Base-by-base conservation (phyloP, 1,139 yeast genomes). In the Blastobotrys arbuscula region DNA sequence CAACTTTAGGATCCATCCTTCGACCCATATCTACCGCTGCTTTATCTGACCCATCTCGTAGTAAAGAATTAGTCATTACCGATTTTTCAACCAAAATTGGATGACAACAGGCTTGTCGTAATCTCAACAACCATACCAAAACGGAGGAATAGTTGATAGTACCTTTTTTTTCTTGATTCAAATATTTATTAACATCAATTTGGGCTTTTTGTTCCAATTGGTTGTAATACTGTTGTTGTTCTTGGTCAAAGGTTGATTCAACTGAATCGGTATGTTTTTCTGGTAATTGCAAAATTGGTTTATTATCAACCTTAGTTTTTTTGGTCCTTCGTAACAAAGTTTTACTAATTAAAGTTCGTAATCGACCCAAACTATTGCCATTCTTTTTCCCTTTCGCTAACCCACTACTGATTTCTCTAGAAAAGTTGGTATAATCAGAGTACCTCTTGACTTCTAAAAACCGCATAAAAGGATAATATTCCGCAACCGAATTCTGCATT, bases 21-120 rank as follows among this genome's bases (percentile, higher is more conserved):
- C 58, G 50, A 6, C 54, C 55, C 13, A 59, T 38, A 48, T 54
- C 38, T 51, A 55, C 44, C 41, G 56, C 58, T 21, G 21, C 50
- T 20, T 36, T 28, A 37, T 46, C 45, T 24, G 45, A 41, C 13
- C 49, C 49, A n/a, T 41, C 50, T 45, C 54, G 47, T 51, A 46
- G 42, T 48, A 43, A 39, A 48, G 9, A 64, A 12, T 72, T 68
- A 56, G 71, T 63, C 41, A 49, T 51, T 42, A 58, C 74, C 42
- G 48, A 39, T 41, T 54, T 78, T 53, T 79, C 78, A 35, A 88
- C 92, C 50, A 92, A 70, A 58, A 77, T 82, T 39, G 82, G 79
- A 65, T 92, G 97, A 59, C 90, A 82, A 62, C 97, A 87, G 2
- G 96, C 94, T 67, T 92, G 97, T 53, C 98, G 75, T 58, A 92